phyloP scores from a whole-genome alignment of 1,284 basidiomycete genomes.

The Austroboletus novae-zelandiae region DNA sequence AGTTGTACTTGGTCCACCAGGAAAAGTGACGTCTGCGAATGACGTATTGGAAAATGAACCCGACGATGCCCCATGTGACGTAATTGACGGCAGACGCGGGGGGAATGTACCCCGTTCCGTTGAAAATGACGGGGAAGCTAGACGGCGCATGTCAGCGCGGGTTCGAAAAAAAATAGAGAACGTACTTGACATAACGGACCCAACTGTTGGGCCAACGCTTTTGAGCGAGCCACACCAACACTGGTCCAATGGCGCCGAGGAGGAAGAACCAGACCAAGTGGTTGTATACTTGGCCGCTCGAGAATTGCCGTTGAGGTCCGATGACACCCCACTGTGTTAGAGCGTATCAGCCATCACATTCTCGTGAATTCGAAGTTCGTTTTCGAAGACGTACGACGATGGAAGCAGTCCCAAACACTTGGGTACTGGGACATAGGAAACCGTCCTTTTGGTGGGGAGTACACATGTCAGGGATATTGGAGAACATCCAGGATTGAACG shows the following conservation, averaged over 20 bases:
- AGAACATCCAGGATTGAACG: conserved; percentile 43
- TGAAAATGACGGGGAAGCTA: conserved; percentile 53
- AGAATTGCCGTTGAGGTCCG: conserved; percentile 38
- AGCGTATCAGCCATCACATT: not conserved
- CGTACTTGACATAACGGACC: conserved; percentile 47
- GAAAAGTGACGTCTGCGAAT: conserved; percentile 48
- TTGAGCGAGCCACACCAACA: conserved; percentile 38
- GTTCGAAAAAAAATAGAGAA: not conserved
- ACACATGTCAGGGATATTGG: conserved; percentile 32
- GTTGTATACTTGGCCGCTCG: conserved; percentile 27
- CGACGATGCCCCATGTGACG: conserved; percentile 49
- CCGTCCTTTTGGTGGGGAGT: conserved; percentile 18
- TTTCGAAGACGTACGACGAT: conserved; percentile 29
- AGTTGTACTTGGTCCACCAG: conserved; percentile 61
- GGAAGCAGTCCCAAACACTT: conserved; percentile 39
- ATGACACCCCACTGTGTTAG: conserved; percentile 38
- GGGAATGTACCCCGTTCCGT: conserved; percentile 52
- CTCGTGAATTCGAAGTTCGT: too few species aligned
- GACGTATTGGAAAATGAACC: conserved; percentile 55
- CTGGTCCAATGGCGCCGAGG: conserved; percentile 46
- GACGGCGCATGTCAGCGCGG: not conserved
- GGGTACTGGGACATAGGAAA: conserved; percentile 40
- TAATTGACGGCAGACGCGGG: conserved; percentile 46
- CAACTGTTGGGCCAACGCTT: conserved; percentile 43
- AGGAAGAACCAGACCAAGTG: conserved; percentile 55